Evolutionary conservation across 768 basidiomycete species (phyloP), one percentile per base, ranked within the genome.

Genomic region (Phaeolepiota aurea): DNA sequence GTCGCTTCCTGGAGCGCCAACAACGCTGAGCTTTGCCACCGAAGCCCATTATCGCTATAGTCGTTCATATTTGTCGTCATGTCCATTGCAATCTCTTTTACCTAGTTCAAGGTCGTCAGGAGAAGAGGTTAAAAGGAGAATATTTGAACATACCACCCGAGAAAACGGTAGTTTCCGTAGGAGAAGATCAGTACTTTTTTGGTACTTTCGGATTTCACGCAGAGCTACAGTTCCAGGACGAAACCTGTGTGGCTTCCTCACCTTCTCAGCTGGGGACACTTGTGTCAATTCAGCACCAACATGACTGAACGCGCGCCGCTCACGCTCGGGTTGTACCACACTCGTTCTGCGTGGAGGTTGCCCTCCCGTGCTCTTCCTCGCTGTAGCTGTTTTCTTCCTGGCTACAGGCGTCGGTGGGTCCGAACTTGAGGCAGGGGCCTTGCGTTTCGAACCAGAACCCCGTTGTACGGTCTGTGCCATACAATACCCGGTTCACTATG

Each of bases 1-100:
- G 92, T 90, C 10, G 96, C 96, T 62, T 99, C 96, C 54, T 99
- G 96, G 46, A 99, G 61, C 1, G 96, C 96, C 53, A 92, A 56
- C 42, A 99, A 71, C 3, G 96, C 96, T 3, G 91, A 89, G 47
- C 81, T 89, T 60, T 99, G 96, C 96, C 96, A 99, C 35, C 96
- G 75, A 40, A 98, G 61, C 9, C 73, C 68, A 2, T 68, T 67
- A 14, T 72, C 77, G 19, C 65, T 66, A 41, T 78, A 76, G 39
- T 76, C 69, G 51, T 75, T 76, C 65, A 75, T 67, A 58, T 87
- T 79, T 5, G 89, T 90, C 48, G 76, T 79, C 84, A 93, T 85
- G 55, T 94, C 88, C 54, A 80, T 54, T 3, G 96, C 88, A 38
- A 99, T 90, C 64, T 99, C 96, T 46, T 93, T 82, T 39, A 99